These are phyloP conservation scores for Leishmania tarentolae DNA, from an alignment of 208 protist genomes.

Conservation along the genomic window DNA sequence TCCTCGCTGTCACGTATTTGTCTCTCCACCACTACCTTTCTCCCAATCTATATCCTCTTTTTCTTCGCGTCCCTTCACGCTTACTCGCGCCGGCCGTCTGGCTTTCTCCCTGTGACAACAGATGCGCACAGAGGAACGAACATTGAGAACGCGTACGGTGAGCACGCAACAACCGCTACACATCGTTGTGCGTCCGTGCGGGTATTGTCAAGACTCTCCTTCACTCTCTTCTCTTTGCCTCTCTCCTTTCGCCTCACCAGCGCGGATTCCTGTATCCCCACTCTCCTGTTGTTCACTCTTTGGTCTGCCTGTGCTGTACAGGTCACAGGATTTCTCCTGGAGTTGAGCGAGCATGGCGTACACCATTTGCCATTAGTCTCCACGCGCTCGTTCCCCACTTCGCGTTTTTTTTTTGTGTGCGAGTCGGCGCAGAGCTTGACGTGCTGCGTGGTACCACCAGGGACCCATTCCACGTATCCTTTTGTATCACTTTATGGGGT, in stretches of 20 bases:
- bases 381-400: constrained; percentile 49
- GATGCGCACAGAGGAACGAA: constrained; percentile 17
- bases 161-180: too few relatives aligned
- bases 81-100: background rate
- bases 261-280: background rate
- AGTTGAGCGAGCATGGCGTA: background rate
- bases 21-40: background rate
- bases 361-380: constrained; percentile 37
- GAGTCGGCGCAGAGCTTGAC: constrained; percentile 55
- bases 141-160: background rate
- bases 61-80: background rate
- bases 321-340: background rate
- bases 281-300: background rate
- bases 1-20: background rate
- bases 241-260: background rate
- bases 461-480: too few relatives aligned
- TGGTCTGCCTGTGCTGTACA: background rate
- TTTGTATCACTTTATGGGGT: too few relatives aligned
- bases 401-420: constrained; percentile 47
- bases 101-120: background rate
- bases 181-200: too few relatives aligned
- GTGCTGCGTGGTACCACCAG: constrained; percentile 49
- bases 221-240: background rate
- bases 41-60: background rate
- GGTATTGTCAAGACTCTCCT: background rate